Evolutionary conservation across 2,329 filamentous ascomycete species (phyloP).

Genomic region (Colletotrichum godetiae): DNA sequence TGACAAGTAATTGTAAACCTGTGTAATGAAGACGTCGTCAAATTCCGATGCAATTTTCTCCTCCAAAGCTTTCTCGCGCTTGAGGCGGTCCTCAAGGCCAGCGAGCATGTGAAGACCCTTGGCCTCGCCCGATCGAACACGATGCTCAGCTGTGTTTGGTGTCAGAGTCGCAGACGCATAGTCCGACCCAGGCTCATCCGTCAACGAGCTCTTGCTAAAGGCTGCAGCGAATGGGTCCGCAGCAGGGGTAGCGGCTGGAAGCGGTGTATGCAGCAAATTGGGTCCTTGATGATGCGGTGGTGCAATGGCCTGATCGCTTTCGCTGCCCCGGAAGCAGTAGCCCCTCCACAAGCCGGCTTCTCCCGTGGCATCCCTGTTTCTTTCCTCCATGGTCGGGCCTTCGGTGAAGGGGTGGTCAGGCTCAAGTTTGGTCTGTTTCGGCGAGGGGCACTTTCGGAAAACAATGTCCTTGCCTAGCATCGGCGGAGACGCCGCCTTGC

Average conservation of each 20-base stretch:
- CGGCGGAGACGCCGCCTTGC: conserved; percentile 75
- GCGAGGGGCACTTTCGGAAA: conserved; percentile 86
- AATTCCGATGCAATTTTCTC: conserved; percentile 75
- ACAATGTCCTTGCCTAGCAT: conserved; percentile 87
- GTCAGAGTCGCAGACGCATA: conserved; percentile 39
- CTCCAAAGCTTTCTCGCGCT: conserved; percentile 61
- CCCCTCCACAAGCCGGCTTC: conserved; percentile 81
- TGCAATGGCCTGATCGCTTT: conserved; percentile 50
- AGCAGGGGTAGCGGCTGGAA: conserved; percentile 51
- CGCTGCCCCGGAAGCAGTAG: conserved; percentile 65
- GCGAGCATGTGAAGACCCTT: conserved; percentile 62
- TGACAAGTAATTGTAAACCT: conserved; percentile 97
- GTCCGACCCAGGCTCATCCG: conserved; percentile 52
- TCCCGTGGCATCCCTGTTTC: conserved; percentile 66
- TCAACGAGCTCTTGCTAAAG: conserved; percentile 51
- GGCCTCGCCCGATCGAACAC: conserved; percentile 45
- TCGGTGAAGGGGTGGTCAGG: conserved; percentile 74
- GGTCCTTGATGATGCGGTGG: conserved; percentile 57
- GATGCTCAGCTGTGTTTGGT: conserved; percentile 41
- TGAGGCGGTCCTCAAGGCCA: conserved; percentile 63
- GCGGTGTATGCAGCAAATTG: conserved; percentile 63
- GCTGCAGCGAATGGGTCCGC: conserved; percentile 56
- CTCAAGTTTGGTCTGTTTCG: conserved; percentile 86
- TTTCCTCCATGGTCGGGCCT: conserved; percentile 56
- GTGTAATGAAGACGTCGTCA: conserved; percentile 86